Evolutionary conservation across 2,329 filamentous ascomycete genomes (phyloP).

Genomic region (Ceratocystis alfenasii): DNA sequence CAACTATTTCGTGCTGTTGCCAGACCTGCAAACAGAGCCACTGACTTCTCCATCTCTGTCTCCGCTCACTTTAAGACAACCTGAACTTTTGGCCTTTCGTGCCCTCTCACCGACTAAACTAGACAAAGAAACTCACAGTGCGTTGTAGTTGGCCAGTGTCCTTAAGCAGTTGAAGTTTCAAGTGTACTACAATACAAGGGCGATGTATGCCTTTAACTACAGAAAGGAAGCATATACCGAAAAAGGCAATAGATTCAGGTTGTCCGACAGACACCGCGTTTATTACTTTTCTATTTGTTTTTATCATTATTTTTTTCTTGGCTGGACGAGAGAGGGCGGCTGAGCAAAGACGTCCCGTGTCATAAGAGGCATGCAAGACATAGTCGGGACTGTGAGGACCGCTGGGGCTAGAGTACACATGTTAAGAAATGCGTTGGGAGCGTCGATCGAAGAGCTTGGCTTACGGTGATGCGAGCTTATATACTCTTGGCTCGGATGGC

Average conservation of each 20-base stretch:
- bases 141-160: neutral
- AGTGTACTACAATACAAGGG: neutral
- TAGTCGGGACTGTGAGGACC: neutral
- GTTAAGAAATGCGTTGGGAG: neutral
- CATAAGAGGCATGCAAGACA: neutral
- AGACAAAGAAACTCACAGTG: too few relatives aligned
- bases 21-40: neutral
- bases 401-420: neutral
- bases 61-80: too few relatives aligned
- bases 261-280: neutral
- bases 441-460: neutral
- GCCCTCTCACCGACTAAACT: neutral
- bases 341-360: neutral
- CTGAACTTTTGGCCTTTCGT: neutral
- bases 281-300: neutral
- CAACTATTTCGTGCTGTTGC: neutral
- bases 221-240: neutral
- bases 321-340: neutral
- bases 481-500: neutral
- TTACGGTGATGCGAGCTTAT: neutral
- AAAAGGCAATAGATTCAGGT: neutral
- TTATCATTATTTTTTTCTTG: neutral
- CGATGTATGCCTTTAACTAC: neutral
- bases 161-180: conserved; percentile 1
- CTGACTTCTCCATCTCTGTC: too few relatives aligned